These are phyloP conservation scores for Termitomyces bulborhizus DNA, from an alignment of 768 basidiomycete species.

Conservation along the genomic window DNA sequence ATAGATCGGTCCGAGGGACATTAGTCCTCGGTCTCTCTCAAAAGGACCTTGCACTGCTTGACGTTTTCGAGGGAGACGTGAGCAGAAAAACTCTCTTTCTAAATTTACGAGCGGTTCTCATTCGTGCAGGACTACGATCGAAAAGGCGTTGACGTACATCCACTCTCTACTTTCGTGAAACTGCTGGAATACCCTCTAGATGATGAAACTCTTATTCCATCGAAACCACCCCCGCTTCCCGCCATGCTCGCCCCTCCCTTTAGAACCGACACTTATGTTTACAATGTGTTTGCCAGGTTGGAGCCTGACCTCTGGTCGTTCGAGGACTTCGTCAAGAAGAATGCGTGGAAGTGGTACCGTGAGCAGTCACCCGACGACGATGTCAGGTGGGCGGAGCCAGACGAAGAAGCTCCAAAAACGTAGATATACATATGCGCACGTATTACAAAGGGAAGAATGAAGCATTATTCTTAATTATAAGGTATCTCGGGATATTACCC, in stretches of 20 bases:
- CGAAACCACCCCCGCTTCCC: slow-evolving; percentile 36
- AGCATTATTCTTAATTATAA: too few species aligned
- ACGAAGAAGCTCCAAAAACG: slow-evolving; percentile 28
- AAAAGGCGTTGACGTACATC: slow-evolving; percentile 45
- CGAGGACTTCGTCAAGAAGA: slow-evolving; percentile 70
- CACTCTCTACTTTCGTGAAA: slow-evolving; percentile 38
- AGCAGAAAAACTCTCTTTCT: slow-evolving; percentile 17
- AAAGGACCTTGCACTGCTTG: slow-evolving; percentile 60
- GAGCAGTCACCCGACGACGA: slow-evolving; percentile 25
- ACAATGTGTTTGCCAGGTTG: slow-evolving; percentile 39
- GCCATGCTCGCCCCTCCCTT: slow-evolving; percentile 24
- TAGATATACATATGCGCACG: background rate
- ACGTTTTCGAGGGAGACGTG: slow-evolving; percentile 80
- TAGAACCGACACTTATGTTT: slow-evolving; percentile 72
- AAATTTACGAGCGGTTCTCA: background rate
- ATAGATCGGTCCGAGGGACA: slow-evolving; percentile 71
- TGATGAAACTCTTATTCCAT: slow-evolving; percentile 31
- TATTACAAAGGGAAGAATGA: too few species aligned
- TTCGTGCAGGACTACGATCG: slow-evolving; percentile 65
- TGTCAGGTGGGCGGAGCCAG: slow-evolving; percentile 46
- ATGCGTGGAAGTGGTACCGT: slow-evolving; percentile 76
- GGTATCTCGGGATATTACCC: too few species aligned
- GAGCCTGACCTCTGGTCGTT: slow-evolving; percentile 71
- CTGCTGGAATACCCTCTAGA: slow-evolving; percentile 26
- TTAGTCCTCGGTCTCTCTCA: slow-evolving; percentile 67